phyloP scores from a whole-genome alignment of 164 flowering plant genomes.

The Berberis vulgaris region DNA sequence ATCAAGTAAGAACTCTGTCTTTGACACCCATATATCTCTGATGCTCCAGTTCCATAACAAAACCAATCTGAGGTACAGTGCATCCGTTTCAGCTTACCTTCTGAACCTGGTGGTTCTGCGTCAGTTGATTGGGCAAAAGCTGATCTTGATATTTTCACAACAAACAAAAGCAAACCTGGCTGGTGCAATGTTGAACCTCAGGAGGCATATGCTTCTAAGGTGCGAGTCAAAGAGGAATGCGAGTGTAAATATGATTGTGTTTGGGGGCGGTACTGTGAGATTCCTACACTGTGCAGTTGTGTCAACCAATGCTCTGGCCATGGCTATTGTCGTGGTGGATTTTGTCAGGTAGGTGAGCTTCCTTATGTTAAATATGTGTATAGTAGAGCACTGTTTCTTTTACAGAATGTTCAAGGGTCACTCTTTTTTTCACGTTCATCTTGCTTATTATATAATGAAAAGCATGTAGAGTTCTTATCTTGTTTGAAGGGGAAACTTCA shows the following conservation, averaged over 20 bases:
- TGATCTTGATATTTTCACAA: slow-evolving; percentile 67
- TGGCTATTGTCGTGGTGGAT: slow-evolving; percentile 95
- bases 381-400: no score
- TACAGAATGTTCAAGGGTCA: not conserved
- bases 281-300: slow-evolving; percentile 61
- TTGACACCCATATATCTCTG: not conserved
- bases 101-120: slow-evolving; percentile 49
- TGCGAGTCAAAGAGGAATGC: slow-evolving; percentile 70
- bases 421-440: not conserved
- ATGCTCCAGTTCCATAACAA: not conserved
- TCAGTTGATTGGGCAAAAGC: slow-evolving; percentile 64
- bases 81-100: slow-evolving; percentile 43
- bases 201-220: slow-evolving; percentile 63
- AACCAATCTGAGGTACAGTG: slow-evolving; percentile 7
- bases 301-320: slow-evolving; percentile 87
- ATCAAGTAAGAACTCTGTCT: slow-evolving; percentile 41
- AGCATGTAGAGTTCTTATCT: no score
- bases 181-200: slow-evolving; percentile 97
- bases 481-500: no score
- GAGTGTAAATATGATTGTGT: slow-evolving; percentile 93
- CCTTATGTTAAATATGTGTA: not conserved
- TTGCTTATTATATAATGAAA: no score
- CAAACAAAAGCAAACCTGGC: slow-evolving; percentile 62
- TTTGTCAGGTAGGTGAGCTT: slow-evolving; percentile 60
- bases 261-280: slow-evolving; percentile 78